Percentiles rank a stretch among this genome's conserved stretches.
These are phyloP conservation scores for Nannizziopsis arthrosporioides DNA, from an alignment of 2,329 filamentous ascomycete species.

Conservation along the genomic window DNA sequence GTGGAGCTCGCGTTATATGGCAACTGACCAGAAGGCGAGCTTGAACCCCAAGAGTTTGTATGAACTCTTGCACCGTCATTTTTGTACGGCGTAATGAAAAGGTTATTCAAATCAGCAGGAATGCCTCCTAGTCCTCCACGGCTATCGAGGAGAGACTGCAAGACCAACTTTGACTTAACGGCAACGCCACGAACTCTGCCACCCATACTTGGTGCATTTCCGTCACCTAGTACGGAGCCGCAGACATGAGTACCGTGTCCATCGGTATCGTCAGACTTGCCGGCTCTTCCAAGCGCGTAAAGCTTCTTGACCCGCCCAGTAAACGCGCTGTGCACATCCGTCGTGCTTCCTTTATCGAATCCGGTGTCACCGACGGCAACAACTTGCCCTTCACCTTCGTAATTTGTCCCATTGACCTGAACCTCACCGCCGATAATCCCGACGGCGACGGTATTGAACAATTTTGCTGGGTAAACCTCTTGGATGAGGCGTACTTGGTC, in stretches of 20 bases:
- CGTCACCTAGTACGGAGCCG: conserved; percentile 18
- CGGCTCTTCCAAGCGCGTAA: conserved; percentile 12
- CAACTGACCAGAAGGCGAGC: conserved; percentile 8
- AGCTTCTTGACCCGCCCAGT: conserved; percentile 14
- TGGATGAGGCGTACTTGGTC: conserved; percentile 16
- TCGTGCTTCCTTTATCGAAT: conserved; percentile 15
- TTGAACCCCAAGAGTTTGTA: conserved; percentile 19
- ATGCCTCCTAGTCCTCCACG: conserved; percentile 14
- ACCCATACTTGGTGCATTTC: conserved; percentile 12
- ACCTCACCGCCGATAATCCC: conserved; percentile 13
- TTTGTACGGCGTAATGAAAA: conserved; percentile 17
- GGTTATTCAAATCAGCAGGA: conserved; percentile 13
- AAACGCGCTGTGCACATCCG: conserved; percentile 17
- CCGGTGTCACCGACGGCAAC: conserved; percentile 19
- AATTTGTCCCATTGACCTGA: conserved; percentile 6
- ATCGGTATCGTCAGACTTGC: conserved; percentile 13
- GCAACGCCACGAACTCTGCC: conserved; percentile 16
- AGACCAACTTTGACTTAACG: conserved; percentile 16
- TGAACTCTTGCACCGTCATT: conserved; percentile 16
- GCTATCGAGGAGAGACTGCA: conserved; percentile 17
- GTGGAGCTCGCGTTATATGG: conserved; percentile 12
- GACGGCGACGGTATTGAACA: conserved; percentile 18
- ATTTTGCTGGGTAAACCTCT: conserved; percentile 11
- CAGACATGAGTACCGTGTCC: conserved; percentile 20
- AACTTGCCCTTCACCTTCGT: conserved; percentile 16